These are phyloP conservation scores for Purshia tridentata DNA, from an alignment of 306 rosid genomes.

Conservation along the genomic window DNA sequence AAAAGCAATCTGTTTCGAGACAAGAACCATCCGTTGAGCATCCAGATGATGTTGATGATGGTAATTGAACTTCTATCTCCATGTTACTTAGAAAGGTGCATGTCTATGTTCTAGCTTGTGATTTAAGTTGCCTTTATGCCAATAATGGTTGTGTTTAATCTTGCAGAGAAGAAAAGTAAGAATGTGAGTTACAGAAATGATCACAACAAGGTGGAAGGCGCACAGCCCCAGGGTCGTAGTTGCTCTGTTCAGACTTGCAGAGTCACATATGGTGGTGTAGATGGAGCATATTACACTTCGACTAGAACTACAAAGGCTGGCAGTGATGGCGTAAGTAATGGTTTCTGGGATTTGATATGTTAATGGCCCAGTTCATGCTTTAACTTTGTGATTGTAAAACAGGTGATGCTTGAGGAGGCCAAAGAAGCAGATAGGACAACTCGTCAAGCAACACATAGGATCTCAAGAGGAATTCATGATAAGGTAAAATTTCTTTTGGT, in stretches of 20 bases:
- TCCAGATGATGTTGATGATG: slow-evolving; percentile 62
- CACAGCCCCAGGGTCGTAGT: slow-evolving; percentile 29
- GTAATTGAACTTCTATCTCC: slow-evolving; percentile 32
- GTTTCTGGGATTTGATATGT: neutral
- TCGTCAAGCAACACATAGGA: slow-evolving; percentile 69
- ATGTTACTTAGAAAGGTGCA: neutral
- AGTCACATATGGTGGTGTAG: slow-evolving; percentile 82
- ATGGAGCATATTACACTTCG: slow-evolving; percentile 84
- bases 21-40: slow-evolving; percentile 70
- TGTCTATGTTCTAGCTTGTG: neutral
- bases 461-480: slow-evolving; percentile 78
- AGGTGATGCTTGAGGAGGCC: slow-evolving; percentile 71
- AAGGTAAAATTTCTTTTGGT: slow-evolving; percentile 50
- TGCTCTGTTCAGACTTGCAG: slow-evolving; percentile 47
- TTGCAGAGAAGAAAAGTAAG: slow-evolving; percentile 40
- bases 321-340: slow-evolving; percentile 59
- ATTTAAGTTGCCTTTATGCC: slow-evolving; percentile 5
- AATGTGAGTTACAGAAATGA: slow-evolving; percentile 27
- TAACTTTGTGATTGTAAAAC: slow-evolving; percentile 23
- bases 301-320: slow-evolving; percentile 58
- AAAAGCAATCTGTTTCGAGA: slow-evolving; percentile 33
- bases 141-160: slow-evolving; percentile 12
- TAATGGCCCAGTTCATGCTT: neutral
- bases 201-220: slow-evolving; percentile 22
- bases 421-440: slow-evolving; percentile 82